Percentiles rank a stretch among this genome's conserved stretches.
These are phyloP conservation scores for Solanum acaule DNA, from an alignment of 257 asterid genomes.

Conservation along the genomic window DNA sequence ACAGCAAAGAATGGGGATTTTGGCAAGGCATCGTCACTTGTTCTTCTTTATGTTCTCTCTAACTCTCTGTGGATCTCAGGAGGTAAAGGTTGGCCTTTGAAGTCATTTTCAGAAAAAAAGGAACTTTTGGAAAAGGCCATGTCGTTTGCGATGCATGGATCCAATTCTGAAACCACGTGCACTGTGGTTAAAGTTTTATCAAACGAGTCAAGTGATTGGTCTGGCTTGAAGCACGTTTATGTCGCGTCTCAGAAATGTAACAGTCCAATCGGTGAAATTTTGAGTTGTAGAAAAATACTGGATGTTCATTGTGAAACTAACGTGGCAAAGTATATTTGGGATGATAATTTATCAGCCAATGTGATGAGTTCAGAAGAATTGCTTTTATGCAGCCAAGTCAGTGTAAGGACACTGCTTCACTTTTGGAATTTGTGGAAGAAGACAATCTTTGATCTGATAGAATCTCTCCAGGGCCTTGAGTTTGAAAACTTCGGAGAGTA, in stretches of 20 bases:
- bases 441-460: constrained; percentile 8
- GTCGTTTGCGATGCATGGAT: constrained; percentile 19
- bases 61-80: constrained; percentile 36
- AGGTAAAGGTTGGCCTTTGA: constrained; percentile 45
- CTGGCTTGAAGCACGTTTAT: constrained; percentile 17
- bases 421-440: constrained; percentile 38
- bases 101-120: constrained; percentile 24
- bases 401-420: constrained; percentile 27
- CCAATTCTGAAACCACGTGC: constrained; percentile 18
- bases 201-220: constrained; percentile 14
- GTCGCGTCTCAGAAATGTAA: constrained; percentile 5
- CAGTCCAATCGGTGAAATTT: constrained; percentile 17
- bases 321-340: constrained; percentile 22
- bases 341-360: constrained; percentile 9
- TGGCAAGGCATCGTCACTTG: constrained; percentile 17
- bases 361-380: constrained; percentile 7
- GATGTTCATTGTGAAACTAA: constrained; percentile 29
- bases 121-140: constrained; percentile 25
- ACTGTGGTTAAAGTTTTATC: constrained; percentile 21
- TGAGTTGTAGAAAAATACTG: constrained; percentile 27
- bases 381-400: constrained; percentile 18
- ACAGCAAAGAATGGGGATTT: constrained; percentile 20
- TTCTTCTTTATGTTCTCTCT: constrained; percentile 22
- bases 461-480: constrained; percentile 23
- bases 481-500: neutral